Evolutionary conservation across 768 basidiomycete species (phyloP).

Genomic region (Mrakia frigida): DNA sequence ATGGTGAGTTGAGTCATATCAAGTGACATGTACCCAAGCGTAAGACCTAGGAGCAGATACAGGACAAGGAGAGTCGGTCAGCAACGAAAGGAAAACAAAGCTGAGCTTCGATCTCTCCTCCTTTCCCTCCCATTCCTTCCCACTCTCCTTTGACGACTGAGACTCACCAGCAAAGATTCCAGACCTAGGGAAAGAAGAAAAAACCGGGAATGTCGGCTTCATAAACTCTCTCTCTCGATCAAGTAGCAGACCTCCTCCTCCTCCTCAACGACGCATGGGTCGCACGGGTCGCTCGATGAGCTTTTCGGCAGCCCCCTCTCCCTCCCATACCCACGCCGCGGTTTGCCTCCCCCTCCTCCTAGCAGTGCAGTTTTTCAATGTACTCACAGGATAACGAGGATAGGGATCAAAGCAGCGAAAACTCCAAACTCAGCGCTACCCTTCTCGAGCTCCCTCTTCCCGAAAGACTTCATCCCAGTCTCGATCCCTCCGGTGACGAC

Average conservation of each 20-base stretch:
- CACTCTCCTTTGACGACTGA: background rate
- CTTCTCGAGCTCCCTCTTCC: slow-evolving; percentile 25
- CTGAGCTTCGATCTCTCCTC: background rate
- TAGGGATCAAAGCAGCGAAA: slow-evolving; percentile 58
- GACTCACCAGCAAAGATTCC: slow-evolving; percentile 30
- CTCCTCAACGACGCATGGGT: background rate
- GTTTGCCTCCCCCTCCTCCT: background rate
- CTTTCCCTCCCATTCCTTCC: background rate
- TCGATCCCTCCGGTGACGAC: background rate
- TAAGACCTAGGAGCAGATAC: slow-evolving; percentile 53
- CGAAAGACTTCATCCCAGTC: background rate
- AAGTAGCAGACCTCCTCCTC: background rate
- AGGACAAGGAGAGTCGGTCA: background rate
- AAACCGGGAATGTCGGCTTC: slow-evolving; percentile 4
- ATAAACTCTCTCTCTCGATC: background rate
- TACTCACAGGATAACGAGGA: slow-evolving; percentile 71
- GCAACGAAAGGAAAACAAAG: too few species aligned
- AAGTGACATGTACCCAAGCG: slow-evolving; percentile 56
- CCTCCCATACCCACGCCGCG: slow-evolving; percentile 1
- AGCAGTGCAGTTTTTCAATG: background rate
- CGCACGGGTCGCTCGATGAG: too few species aligned
- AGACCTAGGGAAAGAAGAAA: slow-evolving; percentile 6
- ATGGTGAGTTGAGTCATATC: slow-evolving; percentile 90
- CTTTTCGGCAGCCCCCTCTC: slow-evolving; percentile 7
- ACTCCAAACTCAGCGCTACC: slow-evolving; percentile 16